Percentiles rank a stretch among this genome's conserved stretches.
phyloP scores from a whole-genome alignment of 2,329 filamentous ascomycete genomes.

The Paecilomyces formosus region DNA sequence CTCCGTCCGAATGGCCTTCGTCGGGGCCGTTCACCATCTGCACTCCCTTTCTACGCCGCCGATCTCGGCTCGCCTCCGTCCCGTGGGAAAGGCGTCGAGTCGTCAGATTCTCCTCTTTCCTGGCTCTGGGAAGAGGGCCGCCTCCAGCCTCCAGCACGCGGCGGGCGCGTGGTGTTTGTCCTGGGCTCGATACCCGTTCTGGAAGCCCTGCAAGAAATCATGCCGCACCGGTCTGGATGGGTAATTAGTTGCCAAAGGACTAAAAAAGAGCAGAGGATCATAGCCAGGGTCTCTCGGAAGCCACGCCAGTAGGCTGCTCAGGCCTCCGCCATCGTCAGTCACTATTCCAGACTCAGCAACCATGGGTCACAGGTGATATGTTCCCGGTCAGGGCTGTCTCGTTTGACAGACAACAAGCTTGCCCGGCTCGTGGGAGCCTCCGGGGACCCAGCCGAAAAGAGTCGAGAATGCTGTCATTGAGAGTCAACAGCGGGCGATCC shows the following conservation, averaged over 20 bases:
- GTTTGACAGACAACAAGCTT: not conserved
- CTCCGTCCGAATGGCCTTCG: not conserved
- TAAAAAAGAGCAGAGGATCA: not conserved
- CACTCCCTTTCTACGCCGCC: not conserved
- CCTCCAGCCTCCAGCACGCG: not conserved
- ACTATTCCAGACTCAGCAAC: not conserved
- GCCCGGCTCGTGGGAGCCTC: not conserved
- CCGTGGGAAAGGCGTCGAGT: not conserved
- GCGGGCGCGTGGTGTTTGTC: not conserved
- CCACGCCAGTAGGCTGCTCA: not conserved
- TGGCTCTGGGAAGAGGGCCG: not conserved
- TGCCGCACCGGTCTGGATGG: not conserved
- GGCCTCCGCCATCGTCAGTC: not conserved
- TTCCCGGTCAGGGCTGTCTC: not conserved
- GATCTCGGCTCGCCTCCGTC: not conserved
- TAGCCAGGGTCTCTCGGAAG: not conserved
- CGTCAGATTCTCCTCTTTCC: not conserved
- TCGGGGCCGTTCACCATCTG: not conserved
- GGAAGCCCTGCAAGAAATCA: conserved; percentile 1
- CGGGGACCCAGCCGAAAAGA: not conserved
- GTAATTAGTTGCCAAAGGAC: not conserved
- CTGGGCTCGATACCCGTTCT: not conserved
- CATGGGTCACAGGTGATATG: not conserved
- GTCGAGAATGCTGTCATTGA: not conserved
- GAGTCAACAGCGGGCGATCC: not conserved